phyloP scores from a whole-genome alignment of 1,139 yeast species.

The Zygosaccharomyces pseudobailii region DNA sequence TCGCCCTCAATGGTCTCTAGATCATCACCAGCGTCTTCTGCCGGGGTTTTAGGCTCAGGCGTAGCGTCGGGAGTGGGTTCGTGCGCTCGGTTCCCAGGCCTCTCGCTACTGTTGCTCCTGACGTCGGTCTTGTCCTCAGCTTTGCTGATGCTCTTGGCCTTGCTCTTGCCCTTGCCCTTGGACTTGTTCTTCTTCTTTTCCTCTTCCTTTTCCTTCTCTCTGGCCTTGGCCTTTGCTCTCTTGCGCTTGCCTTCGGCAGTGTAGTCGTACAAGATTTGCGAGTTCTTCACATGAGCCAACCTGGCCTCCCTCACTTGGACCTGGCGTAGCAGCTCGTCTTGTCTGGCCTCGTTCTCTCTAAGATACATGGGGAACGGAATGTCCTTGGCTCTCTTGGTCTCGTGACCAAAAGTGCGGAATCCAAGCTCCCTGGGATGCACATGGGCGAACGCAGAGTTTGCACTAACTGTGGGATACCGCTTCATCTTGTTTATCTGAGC shows the following conservation, averaged over 20 bases:
- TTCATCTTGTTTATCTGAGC: conserved; percentile 21
- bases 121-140: neutral
- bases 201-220: neutral
- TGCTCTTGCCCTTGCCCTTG: neutral
- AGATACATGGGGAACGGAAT: conserved; percentile 27
- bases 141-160: neutral
- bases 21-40: conserved; percentile 1
- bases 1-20: conserved; percentile 7
- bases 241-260: conserved; percentile 6
- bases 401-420: conserved; percentile 19
- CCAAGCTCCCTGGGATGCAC: conserved; percentile 23
- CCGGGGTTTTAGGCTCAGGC: conserved; percentile 1
- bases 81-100: neutral
- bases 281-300: conserved; percentile 19
- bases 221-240: neutral
- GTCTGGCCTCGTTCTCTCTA: conserved; percentile 26
- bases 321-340: conserved; percentile 18
- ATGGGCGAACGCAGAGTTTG: conserved; percentile 20
- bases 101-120: neutral
- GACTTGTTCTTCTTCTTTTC: neutral
- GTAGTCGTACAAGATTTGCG: conserved; percentile 23
- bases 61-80: neutral
- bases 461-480: conserved; percentile 27
- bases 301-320: conserved; percentile 24
- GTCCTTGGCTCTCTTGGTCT: conserved; percentile 25